Percentiles rank a stretch among this genome's conserved stretches.
Conservation (phyloP, 768 basidiomycete genomes). For the Boletus subparvulus region DNA sequence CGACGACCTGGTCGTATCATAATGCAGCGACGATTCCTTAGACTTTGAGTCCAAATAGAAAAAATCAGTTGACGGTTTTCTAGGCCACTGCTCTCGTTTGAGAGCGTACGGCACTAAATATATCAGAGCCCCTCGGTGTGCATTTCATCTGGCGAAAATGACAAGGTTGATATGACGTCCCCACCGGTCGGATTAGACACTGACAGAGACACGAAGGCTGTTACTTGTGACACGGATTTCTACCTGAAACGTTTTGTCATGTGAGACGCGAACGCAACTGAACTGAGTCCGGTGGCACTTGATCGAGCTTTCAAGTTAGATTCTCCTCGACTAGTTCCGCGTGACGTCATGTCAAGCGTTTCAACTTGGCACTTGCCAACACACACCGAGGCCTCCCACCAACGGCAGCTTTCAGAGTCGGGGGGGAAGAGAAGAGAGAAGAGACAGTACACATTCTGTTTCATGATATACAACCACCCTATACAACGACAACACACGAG, state of each 20-base stretch:
- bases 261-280: too few species aligned
- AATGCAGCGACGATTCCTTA: conserved; percentile 9
- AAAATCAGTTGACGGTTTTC: conserved; percentile 61
- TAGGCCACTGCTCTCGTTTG: conserved; percentile 51
- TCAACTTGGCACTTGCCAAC: too few species aligned
- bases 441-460: conserved; percentile 5
- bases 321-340: too few species aligned
- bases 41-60: background rate
- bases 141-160: conserved; percentile 45
- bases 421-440: too few species aligned
- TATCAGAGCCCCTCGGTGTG: conserved; percentile 60
- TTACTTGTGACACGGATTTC: background rate
- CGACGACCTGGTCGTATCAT: background rate
- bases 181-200: background rate
- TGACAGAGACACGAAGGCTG: background rate
- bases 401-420: background rate
- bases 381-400: background rate
- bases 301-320: too few species aligned
- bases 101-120: conserved; percentile 48
- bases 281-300: too few species aligned
- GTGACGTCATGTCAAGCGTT: too few species aligned
- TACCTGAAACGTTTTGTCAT: too few species aligned
- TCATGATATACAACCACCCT: background rate
- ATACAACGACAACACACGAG: background rate
- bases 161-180: background rate